phyloP scores from a whole-genome alignment of 257 asterid species.

The Solanum tarijense region DNA sequence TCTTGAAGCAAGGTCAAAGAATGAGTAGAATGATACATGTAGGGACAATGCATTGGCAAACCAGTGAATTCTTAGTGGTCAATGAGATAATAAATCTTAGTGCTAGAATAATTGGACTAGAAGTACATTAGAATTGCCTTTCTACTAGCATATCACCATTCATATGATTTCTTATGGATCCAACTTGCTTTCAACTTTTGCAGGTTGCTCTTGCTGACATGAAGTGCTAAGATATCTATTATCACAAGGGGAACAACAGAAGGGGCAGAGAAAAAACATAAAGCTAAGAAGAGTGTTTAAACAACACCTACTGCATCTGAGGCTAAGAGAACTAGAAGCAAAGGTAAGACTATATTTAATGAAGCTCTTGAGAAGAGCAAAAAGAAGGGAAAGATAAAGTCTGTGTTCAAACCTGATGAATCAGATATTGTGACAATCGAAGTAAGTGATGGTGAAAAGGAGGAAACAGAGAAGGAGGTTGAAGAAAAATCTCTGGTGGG shows the following conservation, averaged over 20 bases:
- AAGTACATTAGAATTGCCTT: neutral
- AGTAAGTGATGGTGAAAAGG: neutral
- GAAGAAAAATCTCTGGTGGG: neutral
- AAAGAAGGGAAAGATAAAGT: neutral
- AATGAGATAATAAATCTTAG: too few relatives aligned
- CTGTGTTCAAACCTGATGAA: neutral
- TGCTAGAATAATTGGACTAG: neutral
- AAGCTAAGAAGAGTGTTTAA: neutral
- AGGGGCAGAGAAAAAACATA: neutral
- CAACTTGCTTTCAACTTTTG: neutral
- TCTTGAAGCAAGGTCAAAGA: neutral
- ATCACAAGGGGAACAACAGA: neutral
- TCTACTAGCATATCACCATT: neutral
- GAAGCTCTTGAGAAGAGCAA: neutral
- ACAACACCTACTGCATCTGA: neutral
- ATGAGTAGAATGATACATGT: neutral
- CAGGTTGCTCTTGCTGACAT: neutral
- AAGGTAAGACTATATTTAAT: neutral
- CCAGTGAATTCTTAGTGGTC: neutral
- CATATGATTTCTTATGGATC: neutral
- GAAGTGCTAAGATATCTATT: neutral
- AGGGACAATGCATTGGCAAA: neutral
- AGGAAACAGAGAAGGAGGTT: neutral
- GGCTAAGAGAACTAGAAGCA: neutral
- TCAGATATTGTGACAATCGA: neutral